These are phyloP conservation scores for Pezicula radicicola DNA, from an alignment of 2,329 filamentous ascomycete genomes.

Conservation along the genomic window DNA sequence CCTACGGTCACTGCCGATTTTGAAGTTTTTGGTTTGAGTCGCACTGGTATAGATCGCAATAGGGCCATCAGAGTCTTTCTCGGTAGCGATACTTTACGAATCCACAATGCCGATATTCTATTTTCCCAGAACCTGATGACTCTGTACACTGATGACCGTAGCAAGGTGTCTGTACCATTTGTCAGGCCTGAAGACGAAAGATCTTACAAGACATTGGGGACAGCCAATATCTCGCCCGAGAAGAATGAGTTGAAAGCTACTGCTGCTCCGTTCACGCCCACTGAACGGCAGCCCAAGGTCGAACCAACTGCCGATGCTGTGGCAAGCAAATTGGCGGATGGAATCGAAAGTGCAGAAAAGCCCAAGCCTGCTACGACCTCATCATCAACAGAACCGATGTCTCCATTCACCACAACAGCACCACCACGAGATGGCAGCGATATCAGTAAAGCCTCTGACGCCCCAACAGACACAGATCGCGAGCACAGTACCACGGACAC, in stretches of 20 bases:
- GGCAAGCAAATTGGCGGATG: conserved; percentile 6
- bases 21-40: conserved; percentile 60
- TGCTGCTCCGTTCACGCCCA: conserved; percentile 26
- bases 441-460: conserved; percentile 9
- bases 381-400: conserved; percentile 12
- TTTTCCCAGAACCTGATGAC: conserved; percentile 91
- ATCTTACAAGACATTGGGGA: conserved; percentile 74
- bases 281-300: conserved; percentile 19
- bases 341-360: conserved; percentile 7
- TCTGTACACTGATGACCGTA: conserved; percentile 80
- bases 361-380: conserved; percentile 2
- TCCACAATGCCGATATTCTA: conserved; percentile 85
- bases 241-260: conserved; percentile 54
- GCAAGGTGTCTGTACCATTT: conserved; percentile 85
- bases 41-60: conserved; percentile 45
- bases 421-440: conserved; percentile 8
- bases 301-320: conserved; percentile 10
- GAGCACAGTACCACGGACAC: background rate
- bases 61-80: conserved; percentile 81
- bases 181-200: conserved; percentile 87
- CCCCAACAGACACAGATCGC: conserved; percentile 9
- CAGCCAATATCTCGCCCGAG: conserved; percentile 51
- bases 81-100: conserved; percentile 81
- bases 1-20: conserved; percentile 81
- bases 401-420: conserved; percentile 11